phyloP scores from a whole-genome alignment of 805 yeast species.

The Pichia phayaonensis region DNA sequence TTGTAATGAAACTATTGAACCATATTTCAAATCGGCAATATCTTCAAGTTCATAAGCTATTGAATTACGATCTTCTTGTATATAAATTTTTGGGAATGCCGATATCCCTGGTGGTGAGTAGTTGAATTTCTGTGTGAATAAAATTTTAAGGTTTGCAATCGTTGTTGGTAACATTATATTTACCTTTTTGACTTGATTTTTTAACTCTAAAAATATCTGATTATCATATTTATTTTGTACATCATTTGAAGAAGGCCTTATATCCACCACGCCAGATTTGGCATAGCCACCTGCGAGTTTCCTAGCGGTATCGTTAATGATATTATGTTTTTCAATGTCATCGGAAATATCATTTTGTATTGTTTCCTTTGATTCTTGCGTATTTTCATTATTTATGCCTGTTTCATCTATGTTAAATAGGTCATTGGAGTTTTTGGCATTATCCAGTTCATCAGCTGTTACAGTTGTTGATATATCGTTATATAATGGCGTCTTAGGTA shows the following conservation, averaged over 20 bases:
- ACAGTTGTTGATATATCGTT: not conserved
- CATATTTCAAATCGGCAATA: constrained; percentile 50
- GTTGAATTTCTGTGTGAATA: constrained; percentile 83
- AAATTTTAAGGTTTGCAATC: constrained; percentile 48
- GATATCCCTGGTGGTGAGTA: constrained; percentile 50
- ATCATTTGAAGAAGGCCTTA: not conserved
- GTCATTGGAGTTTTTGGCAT: not conserved
- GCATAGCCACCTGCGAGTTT: not conserved
- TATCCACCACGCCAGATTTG: not conserved
- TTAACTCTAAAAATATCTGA: constrained; percentile 42
- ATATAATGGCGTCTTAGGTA: constrained; percentile 19
- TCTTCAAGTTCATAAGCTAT: constrained; percentile 81
- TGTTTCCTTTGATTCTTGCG: not conserved
- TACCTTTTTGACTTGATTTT: constrained; percentile 50
- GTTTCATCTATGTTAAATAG: constrained; percentile 1
- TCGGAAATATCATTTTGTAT: not conserved
- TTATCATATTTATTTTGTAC: not conserved
- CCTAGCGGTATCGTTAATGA: not conserved
- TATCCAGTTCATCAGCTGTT: constrained; percentile 6
- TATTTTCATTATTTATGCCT: not conserved
- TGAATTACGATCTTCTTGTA: constrained; percentile 51
- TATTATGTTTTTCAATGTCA: not conserved
- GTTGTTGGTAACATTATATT: constrained; percentile 38
- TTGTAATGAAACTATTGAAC: constrained; percentile 51
- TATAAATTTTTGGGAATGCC: constrained; percentile 67